A percentile compares a stretch with the other conserved stretches of the same genome.
Evolutionary conservation across 2,329 filamentous ascomycete genomes (phyloP).

Genomic region (Stemphylium lycopersici): DNA sequence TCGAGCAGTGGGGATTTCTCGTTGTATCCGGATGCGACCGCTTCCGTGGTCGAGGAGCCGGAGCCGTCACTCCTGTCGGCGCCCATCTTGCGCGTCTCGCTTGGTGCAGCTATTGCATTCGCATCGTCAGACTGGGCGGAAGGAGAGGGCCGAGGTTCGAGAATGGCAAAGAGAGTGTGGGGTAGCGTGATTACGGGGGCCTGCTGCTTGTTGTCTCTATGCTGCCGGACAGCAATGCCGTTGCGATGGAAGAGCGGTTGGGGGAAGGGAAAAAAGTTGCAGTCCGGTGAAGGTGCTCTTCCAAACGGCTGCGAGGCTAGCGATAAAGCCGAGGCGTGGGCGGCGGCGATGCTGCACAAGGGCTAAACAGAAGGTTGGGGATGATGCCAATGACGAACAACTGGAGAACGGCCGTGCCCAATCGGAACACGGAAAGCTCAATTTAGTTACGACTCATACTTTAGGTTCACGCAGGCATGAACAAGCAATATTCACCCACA

Average conservation of each 20-base stretch:
- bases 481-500: conserved; percentile 8
- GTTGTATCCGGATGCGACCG: conserved; percentile 51
- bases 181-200: conserved; percentile 12
- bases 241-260: not conserved
- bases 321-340: conserved; percentile 9
- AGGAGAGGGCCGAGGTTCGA: conserved; percentile 30
- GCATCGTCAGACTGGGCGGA: conserved; percentile 42
- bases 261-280: not conserved
- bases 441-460: conserved; percentile 13
- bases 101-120: conserved; percentile 36
- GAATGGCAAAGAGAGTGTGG: conserved; percentile 51
- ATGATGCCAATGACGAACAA: conserved; percentile 32
- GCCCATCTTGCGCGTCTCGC: conserved; percentile 43
- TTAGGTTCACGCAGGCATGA: conserved; percentile 1
- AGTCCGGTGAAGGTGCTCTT: conserved; percentile 1
- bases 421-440: conserved; percentile 16
- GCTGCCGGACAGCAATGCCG: not conserved
- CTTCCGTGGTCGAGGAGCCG: conserved; percentile 33
- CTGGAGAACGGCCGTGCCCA: conserved; percentile 15
- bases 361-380: conserved; percentile 38
- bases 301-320: not conserved
- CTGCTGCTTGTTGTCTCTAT: not conserved
- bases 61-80: conserved; percentile 25
- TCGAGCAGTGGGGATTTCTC: conserved; percentile 74
- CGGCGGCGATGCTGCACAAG: conserved; percentile 1